phyloP scores from a whole-genome alignment of 2,329 filamentous ascomycete species.

The Hymenoscyphus scutula region DNA sequence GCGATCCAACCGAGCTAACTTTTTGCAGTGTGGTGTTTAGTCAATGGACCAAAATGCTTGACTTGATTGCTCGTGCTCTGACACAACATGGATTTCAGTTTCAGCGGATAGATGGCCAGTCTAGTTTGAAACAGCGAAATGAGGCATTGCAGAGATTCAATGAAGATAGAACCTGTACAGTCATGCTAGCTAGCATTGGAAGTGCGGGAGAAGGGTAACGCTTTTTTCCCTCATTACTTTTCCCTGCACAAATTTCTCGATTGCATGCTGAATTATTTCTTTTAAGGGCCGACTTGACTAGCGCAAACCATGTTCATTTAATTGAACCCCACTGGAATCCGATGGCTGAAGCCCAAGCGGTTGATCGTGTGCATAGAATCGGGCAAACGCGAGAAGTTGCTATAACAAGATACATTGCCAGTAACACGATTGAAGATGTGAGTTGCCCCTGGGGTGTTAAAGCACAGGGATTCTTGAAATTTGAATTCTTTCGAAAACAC shows the following conservation, averaged over 20 bases:
- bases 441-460: background rate
- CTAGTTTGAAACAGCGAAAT: background rate
- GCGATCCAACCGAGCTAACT: background rate
- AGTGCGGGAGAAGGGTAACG: background rate
- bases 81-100: conserved; percentile 3
- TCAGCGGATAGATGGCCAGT: background rate
- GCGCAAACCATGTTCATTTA: conserved; percentile 28
- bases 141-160: conserved; percentile 1
- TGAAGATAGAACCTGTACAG: background rate
- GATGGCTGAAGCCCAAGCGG: conserved; percentile 30
- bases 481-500: no score
- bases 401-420: conserved; percentile 30
- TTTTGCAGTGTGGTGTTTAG: conserved; percentile 8
- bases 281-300: conserved; percentile 17
- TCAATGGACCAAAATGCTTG: conserved; percentile 9
- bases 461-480: no score
- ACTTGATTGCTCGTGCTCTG: conserved; percentile 1
- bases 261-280: background rate
- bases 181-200: conserved; percentile 10
- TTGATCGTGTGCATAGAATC: conserved; percentile 25
- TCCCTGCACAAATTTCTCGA: background rate
- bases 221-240: background rate
- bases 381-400: conserved; percentile 25
- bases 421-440: background rate
- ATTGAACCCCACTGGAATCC: conserved; percentile 36